Percentiles rank a stretch among this genome's conserved stretches.
These are phyloP conservation scores for Castanopsis chinensis DNA, from an alignment of 306 rosid genomes.

Conservation along the genomic window DNA sequence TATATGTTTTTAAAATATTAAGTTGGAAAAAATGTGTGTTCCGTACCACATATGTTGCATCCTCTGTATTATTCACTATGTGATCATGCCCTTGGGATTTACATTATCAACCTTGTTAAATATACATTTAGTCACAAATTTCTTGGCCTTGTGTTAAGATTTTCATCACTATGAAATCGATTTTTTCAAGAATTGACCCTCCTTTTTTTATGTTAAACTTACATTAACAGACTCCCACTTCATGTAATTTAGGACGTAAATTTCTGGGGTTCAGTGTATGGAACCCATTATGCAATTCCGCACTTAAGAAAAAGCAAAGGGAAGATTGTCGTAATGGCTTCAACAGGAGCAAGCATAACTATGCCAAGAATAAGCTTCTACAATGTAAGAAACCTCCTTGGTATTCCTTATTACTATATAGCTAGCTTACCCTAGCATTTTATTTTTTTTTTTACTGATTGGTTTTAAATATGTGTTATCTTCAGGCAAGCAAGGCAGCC, in stretches of 20 bases:
- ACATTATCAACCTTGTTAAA: too few species aligned
- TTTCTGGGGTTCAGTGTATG: constrained; percentile 29
- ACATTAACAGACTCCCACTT: too few species aligned
- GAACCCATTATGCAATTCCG: constrained; percentile 11
- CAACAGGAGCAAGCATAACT: neutral
- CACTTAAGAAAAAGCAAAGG: constrained; percentile 19
- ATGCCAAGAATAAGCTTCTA: constrained; percentile 10
- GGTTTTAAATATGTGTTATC: neutral
- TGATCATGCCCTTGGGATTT: too few species aligned
- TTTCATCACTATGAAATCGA: too few species aligned
- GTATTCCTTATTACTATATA: neutral
- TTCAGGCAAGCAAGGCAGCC: constrained; percentile 37
- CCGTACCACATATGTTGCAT: too few species aligned
- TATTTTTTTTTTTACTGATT: neutral
- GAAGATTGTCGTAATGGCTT: constrained; percentile 12
- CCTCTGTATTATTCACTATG: too few species aligned
- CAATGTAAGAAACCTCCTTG: neutral
- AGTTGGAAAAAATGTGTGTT: too few species aligned
- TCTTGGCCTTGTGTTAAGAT: too few species aligned
- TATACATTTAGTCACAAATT: too few species aligned
- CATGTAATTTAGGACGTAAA: constrained; percentile 10
- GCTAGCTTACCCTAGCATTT: neutral
- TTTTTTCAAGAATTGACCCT: too few species aligned
- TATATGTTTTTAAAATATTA: too few species aligned
- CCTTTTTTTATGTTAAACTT: too few species aligned